Base-by-base conservation (phyloP, 345 rosid genomes). In the Trapa incisa region DNA sequence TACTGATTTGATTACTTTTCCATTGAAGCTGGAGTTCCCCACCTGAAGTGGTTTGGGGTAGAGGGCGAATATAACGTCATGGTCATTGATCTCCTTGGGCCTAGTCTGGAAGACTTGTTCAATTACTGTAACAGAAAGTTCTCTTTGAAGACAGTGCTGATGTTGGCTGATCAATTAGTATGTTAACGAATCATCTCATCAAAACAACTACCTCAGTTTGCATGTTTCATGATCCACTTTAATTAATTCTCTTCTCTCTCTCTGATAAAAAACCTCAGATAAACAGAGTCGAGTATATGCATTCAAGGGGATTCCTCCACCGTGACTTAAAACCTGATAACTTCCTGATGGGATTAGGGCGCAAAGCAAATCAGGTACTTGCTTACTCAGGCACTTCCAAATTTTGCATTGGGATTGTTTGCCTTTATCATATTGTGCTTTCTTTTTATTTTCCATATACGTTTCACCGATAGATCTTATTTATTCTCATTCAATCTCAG, bases 41-140 rank as follows among this genome's bases (percentile, higher is more conserved):
- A 86, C 81, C 85, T 91, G 54, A 88, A 85, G 79, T 91, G 97
- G 96, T 90, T 82, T 14, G 97, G 95, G 56, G 89, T 88, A 29
- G 97, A 90, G 72, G 86, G 82, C 13, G 92, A 86, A n/a, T 82
- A 81, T 75, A 86, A 84, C 58, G 79, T 85, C 71, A 88, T 90
- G 97, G 95, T 88, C 69, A 90, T 90, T 57, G 97, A 90, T 70
- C 97, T 90, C 76, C 88, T 89, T 63, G 96, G 96, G 43, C 96
- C 96, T 3, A 89, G 94, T 76, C 83, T 89, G 78, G 96, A 89
- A 72, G 96, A 89, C 72, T 76, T 86, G 54, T 89, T 89, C 83
- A 89, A 89, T 78, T 87, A 86, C 72, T 87, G 94, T 85, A 87
- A 82, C 77, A 74, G 96, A 68, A 89, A 76, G 71, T 80, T 89